phyloP scores from a whole-genome alignment of 495 filamentous ascomycete species.

The Neurospora sp. region DNA sequence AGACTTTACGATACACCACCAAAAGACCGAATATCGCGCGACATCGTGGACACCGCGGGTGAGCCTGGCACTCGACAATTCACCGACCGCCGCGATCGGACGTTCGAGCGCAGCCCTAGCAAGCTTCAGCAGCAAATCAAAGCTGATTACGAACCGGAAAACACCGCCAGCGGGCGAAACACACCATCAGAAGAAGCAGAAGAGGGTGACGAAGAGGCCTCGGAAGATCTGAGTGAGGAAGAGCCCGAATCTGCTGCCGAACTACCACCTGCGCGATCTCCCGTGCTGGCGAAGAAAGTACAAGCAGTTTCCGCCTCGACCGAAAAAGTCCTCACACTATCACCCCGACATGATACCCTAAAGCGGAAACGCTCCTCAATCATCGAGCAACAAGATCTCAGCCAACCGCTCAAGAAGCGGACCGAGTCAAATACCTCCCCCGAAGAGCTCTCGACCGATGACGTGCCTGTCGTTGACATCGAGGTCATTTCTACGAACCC shows the following conservation, averaged over 20 bases:
- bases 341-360: constrained; percentile 18
- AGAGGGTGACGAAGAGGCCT: constrained; percentile 27
- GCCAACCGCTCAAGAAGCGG: constrained; percentile 49
- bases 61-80: constrained; percentile 26
- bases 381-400: constrained; percentile 33
- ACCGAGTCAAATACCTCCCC: constrained; percentile 36
- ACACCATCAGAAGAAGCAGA: constrained; percentile 36
- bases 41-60: constrained; percentile 41
- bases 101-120: constrained; percentile 53
- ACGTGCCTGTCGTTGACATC: constrained; percentile 32
- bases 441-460: constrained; percentile 24
- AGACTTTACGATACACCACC: constrained; percentile 86
- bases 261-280: constrained; percentile 9
- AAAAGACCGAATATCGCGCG: constrained; percentile 54
- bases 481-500: constrained; percentile 29
- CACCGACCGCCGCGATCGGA: constrained; percentile 22
- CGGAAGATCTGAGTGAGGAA: constrained; percentile 23
- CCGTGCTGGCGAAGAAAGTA: constrained; percentile 18
- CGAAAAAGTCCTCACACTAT: constrained; percentile 7
- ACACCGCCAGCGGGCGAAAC: constrained; percentile 28
- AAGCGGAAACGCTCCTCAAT: constrained; percentile 42
- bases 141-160: constrained; percentile 23
- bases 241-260: constrained; percentile 15
- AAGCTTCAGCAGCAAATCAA: constrained; percentile 46
- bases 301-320: constrained; percentile 9